Conservation (phyloP, 768 basidiomycete genomes). For the Calocera viscosa region DNA sequence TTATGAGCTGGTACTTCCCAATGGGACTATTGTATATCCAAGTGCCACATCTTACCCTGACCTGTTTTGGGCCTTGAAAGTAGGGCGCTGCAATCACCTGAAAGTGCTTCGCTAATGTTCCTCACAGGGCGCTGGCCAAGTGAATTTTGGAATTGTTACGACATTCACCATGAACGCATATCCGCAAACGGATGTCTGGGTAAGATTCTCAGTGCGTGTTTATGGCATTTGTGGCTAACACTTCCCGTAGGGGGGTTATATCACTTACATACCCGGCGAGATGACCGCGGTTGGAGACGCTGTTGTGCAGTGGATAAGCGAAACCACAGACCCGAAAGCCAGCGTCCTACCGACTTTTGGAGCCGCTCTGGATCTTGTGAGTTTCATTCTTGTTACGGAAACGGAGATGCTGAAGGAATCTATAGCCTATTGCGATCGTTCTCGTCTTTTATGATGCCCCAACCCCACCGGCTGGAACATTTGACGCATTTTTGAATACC, state of each 20-base stretch:
- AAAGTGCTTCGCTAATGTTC: background rate
- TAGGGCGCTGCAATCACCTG: conserved; percentile 14
- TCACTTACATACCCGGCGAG: conserved; percentile 23
- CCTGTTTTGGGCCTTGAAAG: conserved; percentile 37
- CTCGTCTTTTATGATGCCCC: conserved; percentile 51
- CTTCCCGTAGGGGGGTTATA: conserved; percentile 38
- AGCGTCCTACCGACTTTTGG: conserved; percentile 35
- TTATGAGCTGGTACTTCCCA: conserved; percentile 46
- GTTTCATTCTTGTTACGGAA: conserved; percentile 29
- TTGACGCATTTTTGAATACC: conserved; percentile 41
- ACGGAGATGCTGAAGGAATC: conserved; percentile 15
- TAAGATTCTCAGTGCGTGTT: conserved; percentile 22
- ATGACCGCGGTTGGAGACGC: conserved; percentile 27
- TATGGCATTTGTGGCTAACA: background rate
- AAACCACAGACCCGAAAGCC: conserved; percentile 42
- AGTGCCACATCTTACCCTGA: conserved; percentile 28
- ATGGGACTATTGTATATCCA: conserved; percentile 33
- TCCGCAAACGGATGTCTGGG: conserved; percentile 50
- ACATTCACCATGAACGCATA: conserved; percentile 41
- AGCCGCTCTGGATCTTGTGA: conserved; percentile 15
- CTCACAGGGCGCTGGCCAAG: background rate
- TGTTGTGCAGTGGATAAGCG: conserved; percentile 31
- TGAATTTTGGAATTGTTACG: conserved; percentile 41
- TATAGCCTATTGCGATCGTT: conserved; percentile 18
- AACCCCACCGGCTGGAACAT: conserved; percentile 36